Evolutionary conservation across 1,284 basidiomycete species (phyloP), one percentile per base, ranked within the genome.

Genomic region (Malassezia cuniculi): DNA sequence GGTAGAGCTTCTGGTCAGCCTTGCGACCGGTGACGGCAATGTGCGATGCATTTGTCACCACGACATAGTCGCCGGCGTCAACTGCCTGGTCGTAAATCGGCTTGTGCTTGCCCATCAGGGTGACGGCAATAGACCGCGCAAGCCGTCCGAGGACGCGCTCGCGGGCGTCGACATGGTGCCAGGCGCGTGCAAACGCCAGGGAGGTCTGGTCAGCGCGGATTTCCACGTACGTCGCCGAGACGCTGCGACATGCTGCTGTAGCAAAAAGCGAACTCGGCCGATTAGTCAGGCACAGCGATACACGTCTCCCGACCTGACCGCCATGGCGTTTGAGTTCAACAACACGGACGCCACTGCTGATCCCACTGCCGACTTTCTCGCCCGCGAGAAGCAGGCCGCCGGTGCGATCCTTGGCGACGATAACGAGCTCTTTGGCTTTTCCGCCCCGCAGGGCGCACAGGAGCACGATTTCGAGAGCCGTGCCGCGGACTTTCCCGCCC

Each of bases 61-160:
- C 78, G 21, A 97, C 87, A 69, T 95, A 97, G 76, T 97, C 93
- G 21, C 93, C 63, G 1, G 48, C 38, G 31, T 66, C 63, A 20
- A 50, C 44, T 17, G 59, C 76, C 16, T 84, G 85, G 70, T 95
- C 85, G 58, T 85, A 95, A 35, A 93, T 85, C 14, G 93, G 90
- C 69, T 97, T 99, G 70, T 97, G 85, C 72, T 97, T 97, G 66
- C 93, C 93, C 89, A 95, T 95, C 39, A 97, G 75, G 18, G 86
- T 84, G 41, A 83, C 77, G 0, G 93, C 93, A 62, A 97, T 93
- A 31, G 85, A 78, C 57, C 84, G 81, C 5, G 90, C 87, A 5
- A 95, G 76, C 71, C 87, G 85, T 61, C 90, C 93, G 12, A 97
- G 75, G 14, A 90, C 74, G 29, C 89, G 79, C 55, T 85, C 82